Percentiles rank a stretch among this genome's conserved stretches.
phyloP scores from a whole-genome alignment of 768 basidiomycete species.

The Boletus speciosus region DNA sequence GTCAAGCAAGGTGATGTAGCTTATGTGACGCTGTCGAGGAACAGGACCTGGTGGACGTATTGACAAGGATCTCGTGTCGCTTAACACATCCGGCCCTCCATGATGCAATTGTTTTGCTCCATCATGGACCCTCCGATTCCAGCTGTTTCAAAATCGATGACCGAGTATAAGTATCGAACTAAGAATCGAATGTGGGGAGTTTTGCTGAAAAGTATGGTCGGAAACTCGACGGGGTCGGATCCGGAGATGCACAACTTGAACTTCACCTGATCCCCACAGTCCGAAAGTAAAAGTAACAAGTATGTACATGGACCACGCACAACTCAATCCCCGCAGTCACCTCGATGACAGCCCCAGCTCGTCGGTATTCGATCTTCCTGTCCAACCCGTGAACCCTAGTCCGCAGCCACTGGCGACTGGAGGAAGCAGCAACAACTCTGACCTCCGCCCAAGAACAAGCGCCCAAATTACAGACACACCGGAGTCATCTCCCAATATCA shows the following conservation, averaged over 20 bases:
- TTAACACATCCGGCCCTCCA: not conserved
- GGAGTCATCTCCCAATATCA: slow-evolving; percentile 40
- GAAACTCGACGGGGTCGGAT: not conserved
- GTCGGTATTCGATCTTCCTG: slow-evolving; percentile 72
- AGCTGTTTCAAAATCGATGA: not conserved
- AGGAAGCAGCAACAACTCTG: slow-evolving; percentile 2
- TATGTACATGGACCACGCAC: slow-evolving; percentile 12
- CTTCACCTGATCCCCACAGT: not conserved
- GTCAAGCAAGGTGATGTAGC: no score
- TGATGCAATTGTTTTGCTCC: not conserved
- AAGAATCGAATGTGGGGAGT: not conserved
- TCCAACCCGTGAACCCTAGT: slow-evolving; percentile 31
- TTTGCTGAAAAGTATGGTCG: not conserved
- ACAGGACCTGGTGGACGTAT: not conserved
- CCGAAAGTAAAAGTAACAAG: not conserved
- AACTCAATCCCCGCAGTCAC: slow-evolving; percentile 7
- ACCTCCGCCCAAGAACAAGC: slow-evolving; percentile 2
- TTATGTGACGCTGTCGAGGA: no score
- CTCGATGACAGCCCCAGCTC: slow-evolving; percentile 56
- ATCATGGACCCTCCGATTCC: not conserved
- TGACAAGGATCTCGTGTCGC: not conserved
- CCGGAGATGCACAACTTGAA: not conserved
- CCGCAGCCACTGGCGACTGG: slow-evolving; percentile 20
- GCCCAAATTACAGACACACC: slow-evolving; percentile 3
- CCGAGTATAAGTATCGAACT: not conserved